phyloP scores from a whole-genome alignment of 306 rosid species.

The Erythrophleum fordii region DNA sequence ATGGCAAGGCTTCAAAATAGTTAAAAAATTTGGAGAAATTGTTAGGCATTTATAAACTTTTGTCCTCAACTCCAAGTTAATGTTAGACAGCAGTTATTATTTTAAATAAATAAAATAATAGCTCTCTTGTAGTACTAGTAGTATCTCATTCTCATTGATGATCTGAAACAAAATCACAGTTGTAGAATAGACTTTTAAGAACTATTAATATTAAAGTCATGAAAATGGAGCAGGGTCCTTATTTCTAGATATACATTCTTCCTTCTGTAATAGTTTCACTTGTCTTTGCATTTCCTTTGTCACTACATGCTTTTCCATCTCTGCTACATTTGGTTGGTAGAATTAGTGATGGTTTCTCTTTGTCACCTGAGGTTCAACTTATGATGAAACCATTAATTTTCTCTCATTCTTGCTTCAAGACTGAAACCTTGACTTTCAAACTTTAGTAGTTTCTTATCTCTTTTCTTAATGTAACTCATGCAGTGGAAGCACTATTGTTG shows the following conservation, averaged over 20 bases:
- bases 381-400: not conserved
- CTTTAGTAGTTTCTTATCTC: slow-evolving; percentile 21
- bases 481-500: slow-evolving; percentile 99
- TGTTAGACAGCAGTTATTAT: not conserved
- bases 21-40: not conserved
- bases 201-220: not conserved
- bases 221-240: not conserved
- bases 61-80: not conserved
- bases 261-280: not conserved
- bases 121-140: not conserved
- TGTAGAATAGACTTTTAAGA: not conserved
- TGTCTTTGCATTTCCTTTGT: not conserved
- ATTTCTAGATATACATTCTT: not conserved
- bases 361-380: not conserved
- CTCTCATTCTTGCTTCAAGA: not conserved
- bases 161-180: not conserved
- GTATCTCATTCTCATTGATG: not conserved
- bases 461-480: slow-evolving; percentile 47
- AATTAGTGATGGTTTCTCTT: not conserved
- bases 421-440: not conserved
- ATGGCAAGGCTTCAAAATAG: not conserved
- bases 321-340: not conserved
- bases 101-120: not conserved
- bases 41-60: not conserved
- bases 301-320: not conserved